phyloP scores from a whole-genome alignment of 345 rosid genomes.

The Hypericum perforatum region DNA sequence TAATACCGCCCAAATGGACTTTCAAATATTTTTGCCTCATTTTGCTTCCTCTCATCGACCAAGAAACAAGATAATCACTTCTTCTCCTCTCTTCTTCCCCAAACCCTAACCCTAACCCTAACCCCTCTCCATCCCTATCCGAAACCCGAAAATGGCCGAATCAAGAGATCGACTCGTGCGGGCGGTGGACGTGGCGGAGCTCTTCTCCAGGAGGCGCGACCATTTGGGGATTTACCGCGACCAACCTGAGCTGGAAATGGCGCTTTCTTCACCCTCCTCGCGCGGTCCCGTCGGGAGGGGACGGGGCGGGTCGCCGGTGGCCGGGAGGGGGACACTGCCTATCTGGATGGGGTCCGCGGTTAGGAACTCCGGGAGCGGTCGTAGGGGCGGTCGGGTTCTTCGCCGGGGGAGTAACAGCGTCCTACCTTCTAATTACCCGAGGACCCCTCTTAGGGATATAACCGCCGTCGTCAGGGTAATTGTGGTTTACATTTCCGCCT shows the following conservation, averaged over 20 bases:
- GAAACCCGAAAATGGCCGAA: conserved; percentile 34
- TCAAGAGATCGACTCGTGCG: conserved; percentile 58
- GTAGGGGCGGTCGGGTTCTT: conserved; percentile 22
- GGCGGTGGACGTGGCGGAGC: conserved; percentile 37
- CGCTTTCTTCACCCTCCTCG: conserved; percentile 19
- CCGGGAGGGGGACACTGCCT: conserved; percentile 14
- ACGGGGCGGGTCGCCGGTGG: conserved; percentile 26
- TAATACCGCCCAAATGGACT: too few relatives aligned
- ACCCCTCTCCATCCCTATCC: too few relatives aligned
- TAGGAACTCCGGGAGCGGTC: conserved; percentile 13
- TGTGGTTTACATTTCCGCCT: too few relatives aligned
- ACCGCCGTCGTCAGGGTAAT: conserved; percentile 54
- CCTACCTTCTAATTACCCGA: conserved; percentile 82
- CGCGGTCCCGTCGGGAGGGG: conserved; percentile 19
- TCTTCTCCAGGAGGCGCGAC: conserved; percentile 33
- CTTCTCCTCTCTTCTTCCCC: too few relatives aligned
- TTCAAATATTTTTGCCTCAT: too few relatives aligned
- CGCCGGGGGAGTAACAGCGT: conserved; percentile 9
- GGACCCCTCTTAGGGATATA: conserved; percentile 68
- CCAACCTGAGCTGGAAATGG: conserved; percentile 13
- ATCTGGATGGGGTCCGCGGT: conserved; percentile 33
- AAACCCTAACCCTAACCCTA: too few relatives aligned
- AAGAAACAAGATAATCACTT: too few relatives aligned
- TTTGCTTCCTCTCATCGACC: too few relatives aligned
- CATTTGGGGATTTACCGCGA: conserved; percentile 26